phyloP scores from a whole-genome alignment of 768 basidiomycete genomes.

The Auriculariales sp. region DNA sequence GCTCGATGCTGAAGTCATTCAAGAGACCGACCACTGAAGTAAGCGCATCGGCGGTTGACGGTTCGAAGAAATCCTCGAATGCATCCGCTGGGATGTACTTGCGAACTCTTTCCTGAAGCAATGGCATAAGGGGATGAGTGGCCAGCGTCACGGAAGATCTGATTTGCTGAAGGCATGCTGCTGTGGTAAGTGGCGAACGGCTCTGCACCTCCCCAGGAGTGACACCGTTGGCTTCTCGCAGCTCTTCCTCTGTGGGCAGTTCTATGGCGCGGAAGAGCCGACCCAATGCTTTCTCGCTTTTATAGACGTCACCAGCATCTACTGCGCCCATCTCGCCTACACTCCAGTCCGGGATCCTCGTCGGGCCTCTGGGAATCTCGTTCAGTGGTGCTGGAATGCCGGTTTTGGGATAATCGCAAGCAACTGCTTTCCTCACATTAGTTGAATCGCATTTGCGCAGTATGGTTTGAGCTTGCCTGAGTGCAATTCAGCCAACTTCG shows the following conservation, averaged over 20 bases:
- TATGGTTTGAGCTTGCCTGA: conserved; percentile 18
- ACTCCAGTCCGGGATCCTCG: conserved; percentile 40
- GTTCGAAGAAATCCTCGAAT: too few relatives aligned
- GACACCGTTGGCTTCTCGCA: too few relatives aligned
- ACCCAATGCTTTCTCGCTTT: conserved; percentile 42
- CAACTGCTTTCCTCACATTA: conserved; percentile 11
- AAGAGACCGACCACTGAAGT: conserved; percentile 10
- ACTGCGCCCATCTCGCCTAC: conserved; percentile 5
- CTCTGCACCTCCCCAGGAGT: too few relatives aligned
- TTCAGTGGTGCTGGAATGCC: conserved; percentile 27
- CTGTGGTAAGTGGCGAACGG: too few relatives aligned
- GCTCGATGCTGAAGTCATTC: conserved; percentile 26
- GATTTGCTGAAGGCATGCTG: too few relatives aligned
- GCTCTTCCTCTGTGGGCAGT: conserved; percentile 22
- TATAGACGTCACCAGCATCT: conserved; percentile 24
- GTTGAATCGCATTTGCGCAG: not conserved
- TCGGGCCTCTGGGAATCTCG: conserved; percentile 29
- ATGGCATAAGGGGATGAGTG: too few relatives aligned
- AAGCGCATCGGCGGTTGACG: too few relatives aligned
- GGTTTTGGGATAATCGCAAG: conserved; percentile 54
- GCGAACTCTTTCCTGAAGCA: too few relatives aligned
- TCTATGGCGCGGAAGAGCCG: conserved; percentile 46
- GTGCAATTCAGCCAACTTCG: conserved; percentile 39
- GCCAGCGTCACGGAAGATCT: too few relatives aligned
- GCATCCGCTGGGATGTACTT: too few relatives aligned